A percentile compares a stretch with the other conserved stretches of the same genome.
Conservation (phyloP, 2,329 filamentous ascomycete species). For the Immersiporthe knoxdaviesiana region DNA sequence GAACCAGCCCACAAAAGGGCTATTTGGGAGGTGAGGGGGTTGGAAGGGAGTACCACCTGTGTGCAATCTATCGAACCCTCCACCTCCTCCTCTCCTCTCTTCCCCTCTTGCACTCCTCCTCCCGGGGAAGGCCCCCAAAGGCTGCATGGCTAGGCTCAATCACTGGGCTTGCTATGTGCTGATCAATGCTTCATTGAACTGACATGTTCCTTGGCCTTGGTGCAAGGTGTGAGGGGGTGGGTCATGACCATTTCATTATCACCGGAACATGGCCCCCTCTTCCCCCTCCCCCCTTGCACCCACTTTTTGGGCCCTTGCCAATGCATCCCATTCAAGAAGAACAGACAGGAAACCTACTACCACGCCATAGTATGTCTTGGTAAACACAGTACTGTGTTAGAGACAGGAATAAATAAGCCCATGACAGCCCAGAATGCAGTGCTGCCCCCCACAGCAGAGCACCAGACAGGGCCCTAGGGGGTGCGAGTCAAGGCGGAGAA, state of each 20-base stretch:
- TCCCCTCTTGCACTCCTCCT: not conserved
- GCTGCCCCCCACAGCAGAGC: not conserved
- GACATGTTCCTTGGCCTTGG: constrained; percentile 1
- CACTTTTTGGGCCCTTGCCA: not conserved
- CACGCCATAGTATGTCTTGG: too few relatives aligned
- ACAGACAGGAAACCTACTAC: not conserved
- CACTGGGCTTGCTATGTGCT: not conserved
- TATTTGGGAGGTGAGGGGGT: not conserved
- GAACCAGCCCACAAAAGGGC: not conserved
- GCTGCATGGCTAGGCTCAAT: not conserved
- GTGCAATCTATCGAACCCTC: not conserved
- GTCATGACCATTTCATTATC: not conserved
- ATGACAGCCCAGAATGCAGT: not conserved
- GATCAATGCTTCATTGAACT: constrained; percentile 6
- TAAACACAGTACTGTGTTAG: too few relatives aligned
- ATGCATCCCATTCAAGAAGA: not conserved
- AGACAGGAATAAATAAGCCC: not conserved
- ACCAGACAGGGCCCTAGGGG: not conserved
- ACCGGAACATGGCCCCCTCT: not conserved
- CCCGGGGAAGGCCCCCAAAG: not conserved
- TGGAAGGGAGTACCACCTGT: too few relatives aligned
- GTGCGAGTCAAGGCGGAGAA: not conserved
- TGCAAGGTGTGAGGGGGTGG: not conserved
- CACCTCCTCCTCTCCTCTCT: not conserved
- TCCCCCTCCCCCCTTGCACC: not conserved